A percentile compares a stretch with the other conserved stretches of the same genome.
Evolutionary conservation across 2,329 filamentous ascomycete genomes (phyloP).

Genomic region (Penicillium fuscoglaucum): DNA sequence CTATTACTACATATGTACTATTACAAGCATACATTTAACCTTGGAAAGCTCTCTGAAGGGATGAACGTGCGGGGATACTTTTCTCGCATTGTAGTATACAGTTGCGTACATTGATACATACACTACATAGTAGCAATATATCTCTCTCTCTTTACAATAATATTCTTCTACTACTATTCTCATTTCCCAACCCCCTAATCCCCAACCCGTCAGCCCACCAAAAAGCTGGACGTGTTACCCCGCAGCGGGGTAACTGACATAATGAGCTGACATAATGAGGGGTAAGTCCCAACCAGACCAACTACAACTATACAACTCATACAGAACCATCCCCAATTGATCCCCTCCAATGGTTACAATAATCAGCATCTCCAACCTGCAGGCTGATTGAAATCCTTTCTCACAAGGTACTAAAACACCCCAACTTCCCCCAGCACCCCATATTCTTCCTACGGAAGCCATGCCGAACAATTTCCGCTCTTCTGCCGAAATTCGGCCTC

Average conservation of each 20-base stretch:
- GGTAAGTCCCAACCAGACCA: conserved; percentile 11
- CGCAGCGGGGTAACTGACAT: background rate
- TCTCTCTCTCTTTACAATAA: background rate
- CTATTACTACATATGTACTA: too few species aligned
- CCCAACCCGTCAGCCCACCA: background rate
- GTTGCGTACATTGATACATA: background rate
- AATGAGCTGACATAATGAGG: conserved; percentile 26
- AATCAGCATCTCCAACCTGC: background rate
- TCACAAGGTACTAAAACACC: background rate
- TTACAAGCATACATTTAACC: background rate
- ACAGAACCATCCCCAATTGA: background rate
- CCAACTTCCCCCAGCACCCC: background rate
- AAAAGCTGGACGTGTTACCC: background rate
- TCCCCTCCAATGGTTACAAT: background rate
- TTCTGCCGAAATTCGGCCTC: conserved; percentile 23
- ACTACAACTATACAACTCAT: background rate
- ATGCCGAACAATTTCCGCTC: conserved; percentile 12
- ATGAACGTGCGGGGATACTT: background rate
- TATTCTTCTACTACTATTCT: background rate
- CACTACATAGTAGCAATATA: background rate
- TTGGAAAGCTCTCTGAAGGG: background rate
- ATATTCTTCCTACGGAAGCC: background rate
- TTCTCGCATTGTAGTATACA: background rate
- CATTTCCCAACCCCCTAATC: background rate
- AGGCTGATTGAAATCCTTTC: background rate